Evolutionary conservation across 208 protist genomes (phyloP).

Genomic region (Crithidia sp.): DNA sequence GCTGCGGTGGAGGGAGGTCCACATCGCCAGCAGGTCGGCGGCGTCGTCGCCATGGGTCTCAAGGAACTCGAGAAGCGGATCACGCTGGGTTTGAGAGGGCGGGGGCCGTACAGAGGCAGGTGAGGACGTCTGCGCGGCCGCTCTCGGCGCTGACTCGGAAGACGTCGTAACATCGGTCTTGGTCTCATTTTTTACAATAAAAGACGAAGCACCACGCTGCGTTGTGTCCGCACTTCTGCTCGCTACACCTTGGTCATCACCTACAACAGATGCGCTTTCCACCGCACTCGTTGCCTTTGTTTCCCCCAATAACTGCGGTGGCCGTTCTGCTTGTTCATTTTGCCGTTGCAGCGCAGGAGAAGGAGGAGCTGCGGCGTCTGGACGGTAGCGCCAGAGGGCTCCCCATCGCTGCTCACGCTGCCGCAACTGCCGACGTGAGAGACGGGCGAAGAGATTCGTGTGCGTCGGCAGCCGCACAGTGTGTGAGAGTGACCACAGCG

Average conservation of each 20-base stretch:
- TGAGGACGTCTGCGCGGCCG: too few relatives aligned
- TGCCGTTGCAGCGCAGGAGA: too few relatives aligned
- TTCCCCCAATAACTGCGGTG: neutral
- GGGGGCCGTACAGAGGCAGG: too few relatives aligned
- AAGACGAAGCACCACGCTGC: too few relatives aligned
- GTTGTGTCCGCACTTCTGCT: too few relatives aligned
- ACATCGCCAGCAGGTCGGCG: constrained; percentile 78
- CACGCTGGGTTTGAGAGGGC: neutral
- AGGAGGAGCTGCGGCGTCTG: neutral
- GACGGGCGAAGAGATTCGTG: constrained; percentile 6
- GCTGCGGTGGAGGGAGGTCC: constrained; percentile 76
- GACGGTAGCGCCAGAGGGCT: constrained; percentile 54
- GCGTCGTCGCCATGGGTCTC: constrained; percentile 75
- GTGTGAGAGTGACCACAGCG: neutral
- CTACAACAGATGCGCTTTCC: too few relatives aligned
- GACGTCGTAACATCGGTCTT: too few relatives aligned
- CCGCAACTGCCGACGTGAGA: constrained; percentile 42
- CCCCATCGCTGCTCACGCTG: constrained; percentile 56
- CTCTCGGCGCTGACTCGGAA: too few relatives aligned
- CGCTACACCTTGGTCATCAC: too few relatives aligned
- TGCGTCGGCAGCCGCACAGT: neutral
- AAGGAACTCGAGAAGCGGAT: constrained; percentile 73
- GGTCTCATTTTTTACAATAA: too few relatives aligned
- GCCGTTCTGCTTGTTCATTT: neutral
- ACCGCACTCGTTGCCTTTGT: too few relatives aligned